A percentile compares a stretch with the other conserved stretches of the same genome.
Conservation (phyloP, 345 rosid genomes). For the Raphanus sativus region DNA sequence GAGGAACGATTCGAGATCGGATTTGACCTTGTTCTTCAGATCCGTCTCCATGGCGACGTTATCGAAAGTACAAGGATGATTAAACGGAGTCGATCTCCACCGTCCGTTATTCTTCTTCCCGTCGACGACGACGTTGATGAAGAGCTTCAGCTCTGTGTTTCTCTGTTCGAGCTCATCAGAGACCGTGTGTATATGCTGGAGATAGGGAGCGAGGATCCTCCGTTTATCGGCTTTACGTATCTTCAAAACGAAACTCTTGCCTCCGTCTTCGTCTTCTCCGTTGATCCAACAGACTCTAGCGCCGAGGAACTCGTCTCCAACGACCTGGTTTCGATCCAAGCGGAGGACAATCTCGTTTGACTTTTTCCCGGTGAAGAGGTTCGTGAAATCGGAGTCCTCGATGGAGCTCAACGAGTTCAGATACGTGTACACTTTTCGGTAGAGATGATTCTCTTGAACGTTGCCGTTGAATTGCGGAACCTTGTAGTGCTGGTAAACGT, state of each 20-base stretch:
- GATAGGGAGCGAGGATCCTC: slow-evolving; percentile 75
- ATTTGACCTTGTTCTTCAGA: slow-evolving; percentile 60
- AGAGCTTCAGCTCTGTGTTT: slow-evolving; percentile 54
- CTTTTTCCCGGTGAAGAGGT: slow-evolving; percentile 70
- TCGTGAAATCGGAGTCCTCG: slow-evolving; percentile 79
- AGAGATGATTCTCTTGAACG: slow-evolving; percentile 65
- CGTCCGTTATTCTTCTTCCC: slow-evolving; percentile 35
- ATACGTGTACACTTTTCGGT: slow-evolving; percentile 51
- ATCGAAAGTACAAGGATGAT: slow-evolving; percentile 80
- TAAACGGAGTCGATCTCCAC: slow-evolving; percentile 81
- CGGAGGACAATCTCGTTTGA: slow-evolving; percentile 64
- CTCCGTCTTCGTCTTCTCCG: slow-evolving; percentile 25
- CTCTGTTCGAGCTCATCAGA: slow-evolving; percentile 71
- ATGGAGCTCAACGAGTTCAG: slow-evolving; percentile 63
- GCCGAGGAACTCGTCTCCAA: slow-evolving; percentile 73
- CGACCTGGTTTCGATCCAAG: slow-evolving; percentile 60
- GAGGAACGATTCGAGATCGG: slow-evolving; percentile 70
- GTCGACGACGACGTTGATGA: slow-evolving; percentile 46
- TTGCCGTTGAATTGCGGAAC: slow-evolving; percentile 69
- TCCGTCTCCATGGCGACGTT: slow-evolving; percentile 75
- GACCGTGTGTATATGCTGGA: slow-evolving; percentile 80
- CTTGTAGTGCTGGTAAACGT: slow-evolving; percentile 64
- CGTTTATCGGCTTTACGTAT: slow-evolving; percentile 77
- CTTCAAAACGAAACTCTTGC: slow-evolving; percentile 54
- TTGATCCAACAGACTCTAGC: slow-evolving; percentile 77